A percentile compares a stretch with the other conserved stretches of the same genome.
Conservation (phyloP, 345 rosid species). For the Litchi chinensis region DNA sequence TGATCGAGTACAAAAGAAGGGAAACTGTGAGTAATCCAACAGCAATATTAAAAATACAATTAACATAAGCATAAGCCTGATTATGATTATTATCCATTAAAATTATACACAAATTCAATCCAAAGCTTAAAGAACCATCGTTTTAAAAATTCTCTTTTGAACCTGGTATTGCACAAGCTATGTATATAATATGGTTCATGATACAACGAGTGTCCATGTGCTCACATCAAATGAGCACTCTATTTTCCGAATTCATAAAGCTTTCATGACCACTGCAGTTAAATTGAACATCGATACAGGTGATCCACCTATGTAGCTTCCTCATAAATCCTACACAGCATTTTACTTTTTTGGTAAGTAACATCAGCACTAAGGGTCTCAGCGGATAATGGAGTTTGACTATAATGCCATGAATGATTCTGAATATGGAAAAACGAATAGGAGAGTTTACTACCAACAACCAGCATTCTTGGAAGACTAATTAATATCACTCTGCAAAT, state of each 20-base stretch:
- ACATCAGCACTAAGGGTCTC: neutral
- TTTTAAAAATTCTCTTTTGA: neutral
- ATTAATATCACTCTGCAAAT: constrained; percentile 41
- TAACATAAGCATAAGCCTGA: neutral
- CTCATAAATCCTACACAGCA: neutral
- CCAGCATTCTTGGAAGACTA: neutral
- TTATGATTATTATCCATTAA: neutral
- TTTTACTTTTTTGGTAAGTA: neutral
- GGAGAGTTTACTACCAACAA: constrained; percentile 33
- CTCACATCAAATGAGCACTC: neutral
- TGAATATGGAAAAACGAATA: neutral
- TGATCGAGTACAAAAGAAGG: too few species aligned
- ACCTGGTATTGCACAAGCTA: neutral
- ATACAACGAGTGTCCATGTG: neutral
- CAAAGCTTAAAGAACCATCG: neutral
- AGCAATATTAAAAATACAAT: too few species aligned
- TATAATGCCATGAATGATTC: neutral
- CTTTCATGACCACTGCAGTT: neutral
- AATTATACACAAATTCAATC: constrained; percentile 2
- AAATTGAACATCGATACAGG: neutral
- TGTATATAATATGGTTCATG: neutral
- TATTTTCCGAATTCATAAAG: neutral
- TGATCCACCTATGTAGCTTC: neutral
- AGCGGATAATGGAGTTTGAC: neutral
- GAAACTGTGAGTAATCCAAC: too few species aligned